Evolutionary conservation across 2,329 filamentous ascomycete genomes (phyloP), one percentile per base, ranked within the genome.

Genomic region (Uncinocarpus reesii): DNA sequence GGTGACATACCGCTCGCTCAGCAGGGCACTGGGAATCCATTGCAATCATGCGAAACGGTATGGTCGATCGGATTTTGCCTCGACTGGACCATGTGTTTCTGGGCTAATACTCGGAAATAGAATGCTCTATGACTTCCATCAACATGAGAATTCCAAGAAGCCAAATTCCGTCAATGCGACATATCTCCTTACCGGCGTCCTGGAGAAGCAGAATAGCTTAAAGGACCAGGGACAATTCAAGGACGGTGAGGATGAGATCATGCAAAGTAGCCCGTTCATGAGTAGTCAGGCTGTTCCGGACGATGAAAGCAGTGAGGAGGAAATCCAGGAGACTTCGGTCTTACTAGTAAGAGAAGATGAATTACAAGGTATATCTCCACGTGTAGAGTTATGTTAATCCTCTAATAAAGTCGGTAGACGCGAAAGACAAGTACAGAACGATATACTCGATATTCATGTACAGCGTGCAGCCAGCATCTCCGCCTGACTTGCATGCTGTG

Each of bases 41-140:
- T 83, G 85, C 64, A 92, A 93, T 62, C 73, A 77, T 36, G 92
- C 92, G 10, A 98, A 98, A 67, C 81, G 89, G 89, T 93, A 70
- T 55, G 77, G 65, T 28, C n/a, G n/a, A n/a, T n/a, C n/a, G n/a
- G n/a, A n/a, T 2, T 32, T 6, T 7, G 31, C 7, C 20, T 40
- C 24, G 24, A 28, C n/a, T 8, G 24, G 20, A 40, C 3, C 18
- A 16, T 16, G 4, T n/a, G 26, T 3, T 18, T 21, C 41, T 20
- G 24, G 26, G 44, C 4, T 50, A 54, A 16, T 1, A 28, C 1
- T 31, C 11, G n/a, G 24, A 28, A 38, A 15, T 45, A 94, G 83
- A 64, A 93, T 92, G 78, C 79, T 89, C 13, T 93, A 79, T 66
- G 85, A 94, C 26, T 96, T 94, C 57, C 79, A 95, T 64, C 74